Evolutionary conservation across 352 stramenopile species (phyloP), one percentile per base, ranked within the genome.

Genomic region (Phytophthora sojae): DNA sequence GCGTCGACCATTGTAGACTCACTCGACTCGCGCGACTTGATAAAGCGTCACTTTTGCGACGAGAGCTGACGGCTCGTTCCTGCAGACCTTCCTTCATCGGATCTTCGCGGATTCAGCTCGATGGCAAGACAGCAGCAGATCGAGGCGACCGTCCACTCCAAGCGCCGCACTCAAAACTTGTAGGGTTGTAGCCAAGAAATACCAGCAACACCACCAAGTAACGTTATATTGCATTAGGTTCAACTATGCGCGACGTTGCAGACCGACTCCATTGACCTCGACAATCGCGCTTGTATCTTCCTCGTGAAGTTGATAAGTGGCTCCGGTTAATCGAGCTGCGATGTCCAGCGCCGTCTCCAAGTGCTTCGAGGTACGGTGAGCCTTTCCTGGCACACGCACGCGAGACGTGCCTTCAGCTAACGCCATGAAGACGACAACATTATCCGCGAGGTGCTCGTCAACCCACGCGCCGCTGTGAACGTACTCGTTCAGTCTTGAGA

Each of bases 381-480:
- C 66, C 37, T 83, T 84, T 8, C 67, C 61, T 0, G 83, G 82
- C 17, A 94, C 79, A 9, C 84, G 82, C 37, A 94, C 51, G 0
- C 74, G 64, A 30, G 86, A 94, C 0, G 73, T 79, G 1, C 85
- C 86, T 11, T 45, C 39, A 1, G 86, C 83, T 19, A 94, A 73
- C 11, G 82, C 80, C 85, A 94, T 92, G 57, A 83, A 92, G 32
- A 93, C 81, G 21, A 93, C 72, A 1, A 69, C 64, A 47, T 94
- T 93, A 71, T 94, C 86, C 0, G 86, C 85, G 1, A 94, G 55
- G 61, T 94, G 85, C 60, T 93, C 86, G 51, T 93, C 86, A 37
- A 94, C 74, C 44, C 85, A 94, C 3, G 85, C 70, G 15, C 85
- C 82, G 15, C 79, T 78, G 1, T 75, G 57, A 12, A 90, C 4